phyloP scores from a whole-genome alignment of 2,329 filamentous ascomycete species.

The Xylariaceae sp. region DNA sequence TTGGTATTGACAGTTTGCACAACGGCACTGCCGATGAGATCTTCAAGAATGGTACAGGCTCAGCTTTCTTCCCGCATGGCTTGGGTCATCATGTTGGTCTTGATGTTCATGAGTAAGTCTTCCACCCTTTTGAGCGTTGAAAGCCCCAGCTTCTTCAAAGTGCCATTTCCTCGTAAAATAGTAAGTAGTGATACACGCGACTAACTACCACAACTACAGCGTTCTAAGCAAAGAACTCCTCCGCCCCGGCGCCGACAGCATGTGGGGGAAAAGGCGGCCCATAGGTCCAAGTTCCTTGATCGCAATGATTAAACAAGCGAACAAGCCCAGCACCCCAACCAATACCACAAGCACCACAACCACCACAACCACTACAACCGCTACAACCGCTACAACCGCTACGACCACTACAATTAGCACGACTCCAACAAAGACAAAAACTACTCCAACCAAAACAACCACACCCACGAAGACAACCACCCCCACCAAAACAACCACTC shows the following conservation, averaged over 20 bases:
- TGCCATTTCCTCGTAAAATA: too few species aligned
- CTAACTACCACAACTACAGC: conserved; percentile 9
- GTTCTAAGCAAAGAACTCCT: conserved; percentile 30
- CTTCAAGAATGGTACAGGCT: conserved; percentile 46
- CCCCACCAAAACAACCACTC: too few species aligned
- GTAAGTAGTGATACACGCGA: too few species aligned
- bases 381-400: too few species aligned
- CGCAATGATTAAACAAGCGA: conserved; percentile 29
- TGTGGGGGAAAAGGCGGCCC: conserved; percentile 31
- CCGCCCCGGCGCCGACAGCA: conserved; percentile 27
- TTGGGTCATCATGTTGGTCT: conserved; percentile 61
- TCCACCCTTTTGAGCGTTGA: not conserved
- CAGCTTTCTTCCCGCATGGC: conserved; percentile 62
- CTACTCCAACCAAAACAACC: too few species aligned
- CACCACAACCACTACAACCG: too few species aligned
- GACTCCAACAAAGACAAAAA: too few species aligned
- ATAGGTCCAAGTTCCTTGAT: conserved; percentile 29
- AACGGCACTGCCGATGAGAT: conserved; percentile 54
- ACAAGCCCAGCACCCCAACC: not conserved
- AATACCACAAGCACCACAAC: too few species aligned
- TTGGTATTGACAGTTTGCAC: conserved; percentile 37
- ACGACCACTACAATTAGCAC: too few species aligned
- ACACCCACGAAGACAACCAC: too few species aligned
- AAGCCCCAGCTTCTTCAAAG: not conserved
- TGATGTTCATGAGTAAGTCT: conserved; percentile 52